These are phyloP conservation scores for Madurella fahalii DNA, from an alignment of 2,329 filamentous ascomycete species.

Conservation along the genomic window DNA sequence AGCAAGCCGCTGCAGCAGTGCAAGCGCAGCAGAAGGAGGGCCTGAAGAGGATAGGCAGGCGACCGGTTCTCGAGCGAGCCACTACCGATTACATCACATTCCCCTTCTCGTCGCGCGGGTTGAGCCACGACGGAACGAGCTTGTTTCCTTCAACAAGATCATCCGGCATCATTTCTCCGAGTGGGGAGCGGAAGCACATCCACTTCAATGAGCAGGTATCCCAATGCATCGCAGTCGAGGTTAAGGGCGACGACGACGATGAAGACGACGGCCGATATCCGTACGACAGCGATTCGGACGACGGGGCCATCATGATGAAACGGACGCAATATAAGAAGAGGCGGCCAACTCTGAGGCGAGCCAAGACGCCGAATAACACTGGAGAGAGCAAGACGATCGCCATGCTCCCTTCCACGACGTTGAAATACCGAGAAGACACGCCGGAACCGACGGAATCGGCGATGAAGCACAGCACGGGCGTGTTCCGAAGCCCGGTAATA, in stretches of 20 bases:
- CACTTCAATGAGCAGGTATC: conserved; percentile 95
- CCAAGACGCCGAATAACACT: conserved; percentile 36
- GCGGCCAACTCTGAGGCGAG: conserved; percentile 47
- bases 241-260: conserved; percentile 73
- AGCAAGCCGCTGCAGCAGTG: conserved; percentile 82
- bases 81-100: conserved; percentile 66
- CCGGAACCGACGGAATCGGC: conserved; percentile 61
- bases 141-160: conserved; percentile 64
- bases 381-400: conserved; percentile 79
- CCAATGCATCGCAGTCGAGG: conserved; percentile 90
- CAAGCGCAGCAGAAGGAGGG: conserved; percentile 70
- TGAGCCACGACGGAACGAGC: conserved; percentile 60
- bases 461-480: conserved; percentile 55
- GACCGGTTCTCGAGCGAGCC: conserved; percentile 57
- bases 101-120: conserved; percentile 57
- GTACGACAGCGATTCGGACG: conserved; percentile 65
- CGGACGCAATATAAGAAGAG: conserved; percentile 51
- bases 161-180: conserved; percentile 63
- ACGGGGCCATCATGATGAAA: conserved; percentile 80
- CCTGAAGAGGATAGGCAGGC: conserved; percentile 41
- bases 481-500: conserved; percentile 47
- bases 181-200: conserved; percentile 75
- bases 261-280: conserved; percentile 49
- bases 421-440: conserved; percentile 78
- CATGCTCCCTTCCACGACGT: conserved; percentile 78